Evolutionary conservation across 495 filamentous ascomycete species (phyloP), one percentile per base, ranked within the genome.

Genomic region (Trichoderma reesei): DNA sequence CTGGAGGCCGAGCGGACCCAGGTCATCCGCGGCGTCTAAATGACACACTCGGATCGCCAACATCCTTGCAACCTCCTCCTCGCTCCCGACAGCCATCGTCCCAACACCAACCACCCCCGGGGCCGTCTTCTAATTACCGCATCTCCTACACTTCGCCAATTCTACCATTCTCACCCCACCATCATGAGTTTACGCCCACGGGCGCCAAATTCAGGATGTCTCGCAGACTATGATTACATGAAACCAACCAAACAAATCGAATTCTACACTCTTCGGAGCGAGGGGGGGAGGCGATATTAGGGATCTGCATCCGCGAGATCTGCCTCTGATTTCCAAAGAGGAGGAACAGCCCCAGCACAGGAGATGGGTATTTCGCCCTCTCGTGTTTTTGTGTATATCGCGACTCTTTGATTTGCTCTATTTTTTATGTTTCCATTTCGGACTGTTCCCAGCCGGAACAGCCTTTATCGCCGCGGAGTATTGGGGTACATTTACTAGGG

Each of bases 1-100:
- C 78, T 98, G 72, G 90, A 96, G 74, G 83, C 85, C 48, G 93
- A 98, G 80, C 82, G 92, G 65, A 98, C 94, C 16, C 77, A 78
- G 37, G 78, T 80, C 69, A 80, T 81, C 75, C 77, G 74, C 65
- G 78, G 76, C 61, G 78, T 79, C 65, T 81, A 77, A 69, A 10
- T 7, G n/a, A n/a, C n/a, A n/a, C n/a, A n/a, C n/a, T n/a, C n/a
- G n/a, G n/a, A n/a, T n/a, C n/a, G n/a, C n/a, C 36, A 10, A 42
- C 36, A 31, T 38, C 46, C 59, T 39, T 61, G 59, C 36, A 9
- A 38, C 38, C 54, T 3, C 59, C 59, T 9, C 59, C 59, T n/a
- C n/a, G n/a, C n/a, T n/a, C n/a, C n/a, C 7, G 20, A 34, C 34
- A 8, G 31, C 36, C 14, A 42, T 61, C 59, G 13, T 41, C 59